Conservation (phyloP, 2,329 filamentous ascomycete species). For the Monosporascus sp. region DNA sequence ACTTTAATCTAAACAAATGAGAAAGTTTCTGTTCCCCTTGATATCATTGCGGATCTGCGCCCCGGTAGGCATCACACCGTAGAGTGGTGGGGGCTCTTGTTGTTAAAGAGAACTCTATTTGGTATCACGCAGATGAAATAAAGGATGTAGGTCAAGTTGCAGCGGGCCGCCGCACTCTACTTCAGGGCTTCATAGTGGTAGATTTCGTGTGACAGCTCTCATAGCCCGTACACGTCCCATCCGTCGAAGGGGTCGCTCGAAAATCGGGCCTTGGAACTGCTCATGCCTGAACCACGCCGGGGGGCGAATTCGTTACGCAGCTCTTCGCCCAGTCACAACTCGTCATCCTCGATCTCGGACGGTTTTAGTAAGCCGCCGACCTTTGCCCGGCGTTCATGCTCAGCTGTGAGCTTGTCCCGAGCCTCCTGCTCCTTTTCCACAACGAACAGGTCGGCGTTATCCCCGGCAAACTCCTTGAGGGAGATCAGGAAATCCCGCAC, state of each 20-base stretch:
- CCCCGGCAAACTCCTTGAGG: constrained; percentile 91
- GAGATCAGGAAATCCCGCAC: constrained; percentile 96
- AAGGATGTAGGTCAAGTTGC: constrained; percentile 1
- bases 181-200: not conserved
- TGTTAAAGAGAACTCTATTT: constrained; percentile 4
- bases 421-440: constrained; percentile 94
- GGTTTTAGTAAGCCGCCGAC: constrained; percentile 95
- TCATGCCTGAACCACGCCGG: constrained; percentile 24
- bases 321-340: constrained; percentile 77
- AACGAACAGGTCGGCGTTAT: constrained; percentile 88
- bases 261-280: constrained; percentile 12
- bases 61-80: not conserved
- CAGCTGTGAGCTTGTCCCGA: constrained; percentile 76
- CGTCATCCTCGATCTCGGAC: constrained; percentile 89
- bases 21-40: not conserved
- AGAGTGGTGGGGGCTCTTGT: not conserved
- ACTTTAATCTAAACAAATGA: not conserved
- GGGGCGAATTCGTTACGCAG: constrained; percentile 56
- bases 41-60: not conserved
- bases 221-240: constrained; percentile 32
- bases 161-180: too few relatives aligned
- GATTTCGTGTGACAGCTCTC: constrained; percentile 19
- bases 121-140: constrained; percentile 11
- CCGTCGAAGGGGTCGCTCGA: constrained; percentile 23
- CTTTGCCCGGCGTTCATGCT: constrained; percentile 88